Conservation (phyloP, 139 green algal genomes). For the Parachlorella kessleri region DNA sequence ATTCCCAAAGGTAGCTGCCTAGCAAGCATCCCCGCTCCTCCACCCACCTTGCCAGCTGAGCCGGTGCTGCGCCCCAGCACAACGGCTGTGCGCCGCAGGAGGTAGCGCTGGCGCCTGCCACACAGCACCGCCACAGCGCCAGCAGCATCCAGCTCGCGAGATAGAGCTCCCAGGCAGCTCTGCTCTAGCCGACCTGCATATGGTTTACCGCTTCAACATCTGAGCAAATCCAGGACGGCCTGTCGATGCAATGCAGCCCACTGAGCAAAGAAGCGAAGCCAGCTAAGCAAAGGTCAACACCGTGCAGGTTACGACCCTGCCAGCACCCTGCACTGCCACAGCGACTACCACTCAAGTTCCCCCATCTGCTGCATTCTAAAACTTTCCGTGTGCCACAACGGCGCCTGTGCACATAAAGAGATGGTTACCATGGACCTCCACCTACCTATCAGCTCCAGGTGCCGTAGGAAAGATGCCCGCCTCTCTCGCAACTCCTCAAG, state of each 20-base stretch:
- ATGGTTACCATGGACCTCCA: not conserved
- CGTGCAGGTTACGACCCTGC: not conserved
- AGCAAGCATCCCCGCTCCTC: not conserved
- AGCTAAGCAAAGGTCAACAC: not conserved
- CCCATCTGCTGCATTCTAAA: not conserved
- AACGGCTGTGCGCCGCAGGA: slow-evolving; percentile 40
- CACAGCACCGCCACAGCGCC: slow-evolving; percentile 48
- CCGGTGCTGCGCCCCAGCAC: slow-evolving; percentile 40
- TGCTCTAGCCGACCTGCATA: slow-evolving; percentile 16
- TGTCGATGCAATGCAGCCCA: too few species aligned
- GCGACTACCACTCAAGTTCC: not conserved
- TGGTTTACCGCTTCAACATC: not conserved
- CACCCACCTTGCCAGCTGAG: not conserved
- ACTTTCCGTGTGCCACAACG: not conserved
- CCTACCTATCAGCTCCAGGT: not conserved
- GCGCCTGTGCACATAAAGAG: not conserved
- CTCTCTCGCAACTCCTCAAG: not conserved
- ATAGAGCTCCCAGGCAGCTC: slow-evolving; percentile 8
- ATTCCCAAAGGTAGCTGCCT: too few species aligned
- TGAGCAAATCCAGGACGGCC: too few species aligned
- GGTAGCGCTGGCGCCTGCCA: slow-evolving; percentile 27
- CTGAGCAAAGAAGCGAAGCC: not conserved
- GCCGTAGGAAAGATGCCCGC: not conserved
- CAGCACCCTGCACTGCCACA: not conserved
- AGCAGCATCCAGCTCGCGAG: slow-evolving; percentile 43